Evolutionary conservation across 768 basidiomycete species (phyloP).

Genomic region (Tulasnella sp.): DNA sequence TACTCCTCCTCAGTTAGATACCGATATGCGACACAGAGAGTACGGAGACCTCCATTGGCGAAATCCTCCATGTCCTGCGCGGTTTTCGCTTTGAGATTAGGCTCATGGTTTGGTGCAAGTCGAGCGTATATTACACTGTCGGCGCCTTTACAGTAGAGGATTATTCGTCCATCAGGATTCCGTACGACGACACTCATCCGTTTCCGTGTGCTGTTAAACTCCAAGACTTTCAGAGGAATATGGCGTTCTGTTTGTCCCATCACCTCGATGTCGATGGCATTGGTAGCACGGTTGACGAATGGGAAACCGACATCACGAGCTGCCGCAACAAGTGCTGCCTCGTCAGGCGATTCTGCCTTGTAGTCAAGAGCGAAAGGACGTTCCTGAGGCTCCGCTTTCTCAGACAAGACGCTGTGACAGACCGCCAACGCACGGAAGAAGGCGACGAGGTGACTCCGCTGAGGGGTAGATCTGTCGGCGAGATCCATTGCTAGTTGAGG

Average conservation of each 20-base stretch:
- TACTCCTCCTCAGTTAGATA: conserved; percentile 77
- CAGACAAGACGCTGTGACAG: conserved; percentile 85
- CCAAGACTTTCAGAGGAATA: conserved; percentile 66
- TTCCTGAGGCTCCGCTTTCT: conserved; percentile 50
- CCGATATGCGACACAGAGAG: conserved; percentile 79
- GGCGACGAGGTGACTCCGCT: conserved; percentile 55
- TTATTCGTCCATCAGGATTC: conserved; percentile 65
- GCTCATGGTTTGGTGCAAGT: conserved; percentile 65
- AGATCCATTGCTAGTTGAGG: conserved; percentile 76
- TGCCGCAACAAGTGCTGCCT: conserved; percentile 84
- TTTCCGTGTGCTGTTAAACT: conserved; percentile 91
- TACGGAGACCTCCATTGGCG: conserved; percentile 85
- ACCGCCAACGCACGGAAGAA: conserved; percentile 95
- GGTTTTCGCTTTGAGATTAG: conserved; percentile 61
- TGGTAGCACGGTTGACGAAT: conserved; percentile 66
- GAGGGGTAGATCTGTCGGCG: conserved; percentile 44
- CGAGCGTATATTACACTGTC: conserved; percentile 90
- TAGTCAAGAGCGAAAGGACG: conserved; percentile 63
- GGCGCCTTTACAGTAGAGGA: conserved; percentile 94
- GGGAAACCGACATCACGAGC: conserved; percentile 91
- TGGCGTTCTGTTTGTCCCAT: conserved; percentile 81
- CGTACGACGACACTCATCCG: conserved; percentile 91
- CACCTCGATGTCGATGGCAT: conserved; percentile 76
- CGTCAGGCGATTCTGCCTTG: conserved; percentile 95
- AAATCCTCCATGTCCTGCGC: conserved; percentile 83